These are phyloP conservation scores for Yamadazyma songkhlaensis DNA, from an alignment of 1,139 yeast species.

Conservation along the genomic window DNA sequence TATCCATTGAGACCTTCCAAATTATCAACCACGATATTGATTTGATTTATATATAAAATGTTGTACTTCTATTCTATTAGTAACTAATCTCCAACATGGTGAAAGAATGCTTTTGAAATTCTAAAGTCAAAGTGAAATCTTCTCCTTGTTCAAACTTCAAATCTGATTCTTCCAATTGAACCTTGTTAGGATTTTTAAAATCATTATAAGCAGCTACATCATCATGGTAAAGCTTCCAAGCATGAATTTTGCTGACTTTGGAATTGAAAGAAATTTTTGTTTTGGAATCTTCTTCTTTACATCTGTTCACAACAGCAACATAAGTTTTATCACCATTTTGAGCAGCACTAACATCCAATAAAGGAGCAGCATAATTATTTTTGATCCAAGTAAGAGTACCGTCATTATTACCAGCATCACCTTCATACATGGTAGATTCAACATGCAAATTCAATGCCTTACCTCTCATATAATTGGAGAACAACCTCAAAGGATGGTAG, in stretches of 20 bases:
- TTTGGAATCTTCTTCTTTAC: slow-evolving; percentile 17
- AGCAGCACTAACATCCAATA: slow-evolving; percentile 16
- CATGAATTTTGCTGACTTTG: slow-evolving; percentile 12
- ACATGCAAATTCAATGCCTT: slow-evolving; percentile 24
- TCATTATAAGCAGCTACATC: slow-evolving; percentile 21
- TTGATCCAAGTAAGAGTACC: slow-evolving; percentile 21
- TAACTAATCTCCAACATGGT: slow-evolving; percentile 12
- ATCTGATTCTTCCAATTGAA: slow-evolving; percentile 8
- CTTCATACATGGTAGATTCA: slow-evolving; percentile 21
- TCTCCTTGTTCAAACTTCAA: slow-evolving; percentile 4
- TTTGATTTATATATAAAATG: too few species aligned
- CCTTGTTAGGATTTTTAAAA: slow-evolving; percentile 17
- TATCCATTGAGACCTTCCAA: too few species aligned
- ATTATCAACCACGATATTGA: too few species aligned
- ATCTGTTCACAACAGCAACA: slow-evolving; percentile 26
- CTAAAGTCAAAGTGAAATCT: slow-evolving; percentile 6
- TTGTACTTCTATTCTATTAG: too few species aligned
- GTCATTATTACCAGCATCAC: slow-evolving; percentile 20
- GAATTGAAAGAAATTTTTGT: slow-evolving; percentile 17
- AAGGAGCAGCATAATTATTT: slow-evolving; percentile 19
- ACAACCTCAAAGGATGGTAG: slow-evolving; percentile 23
- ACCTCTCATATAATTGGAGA: slow-evolving; percentile 29
- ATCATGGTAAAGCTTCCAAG: slow-evolving; percentile 23
- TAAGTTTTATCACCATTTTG: slow-evolving; percentile 16
- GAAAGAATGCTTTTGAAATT: slow-evolving; percentile 16